These are phyloP conservation scores for Gnaphalium uliginosum DNA, from an alignment of 129 eudicot genomes.

Conservation along the genomic window DNA sequence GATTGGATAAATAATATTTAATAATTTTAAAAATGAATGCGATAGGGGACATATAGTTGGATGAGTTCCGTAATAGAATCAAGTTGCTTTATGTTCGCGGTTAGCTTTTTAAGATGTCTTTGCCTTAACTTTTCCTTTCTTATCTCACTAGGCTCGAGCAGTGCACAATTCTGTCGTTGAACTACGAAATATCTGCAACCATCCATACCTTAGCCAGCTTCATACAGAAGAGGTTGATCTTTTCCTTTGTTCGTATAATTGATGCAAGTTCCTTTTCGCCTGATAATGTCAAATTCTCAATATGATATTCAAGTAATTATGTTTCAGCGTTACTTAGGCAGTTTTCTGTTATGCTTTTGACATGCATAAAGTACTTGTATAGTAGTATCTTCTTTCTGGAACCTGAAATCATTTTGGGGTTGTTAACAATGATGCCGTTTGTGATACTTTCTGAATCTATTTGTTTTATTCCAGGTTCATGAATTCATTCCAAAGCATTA, in stretches of 20 bases:
- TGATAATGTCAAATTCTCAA: background rate
- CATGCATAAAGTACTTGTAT: background rate
- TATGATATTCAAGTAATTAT: background rate
- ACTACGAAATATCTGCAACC: conserved; percentile 96
- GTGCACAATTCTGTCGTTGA: conserved; percentile 98
- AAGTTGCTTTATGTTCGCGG: conserved; percentile 7
- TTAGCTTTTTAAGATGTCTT: conserved; percentile 4
- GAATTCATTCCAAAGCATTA: conserved; percentile 82
- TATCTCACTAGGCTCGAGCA: conserved; percentile 55
- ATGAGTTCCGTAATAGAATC: conserved; percentile 15
- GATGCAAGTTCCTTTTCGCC: background rate
- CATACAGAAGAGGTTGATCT: conserved; percentile 83
- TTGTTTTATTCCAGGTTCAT: conserved; percentile 64
- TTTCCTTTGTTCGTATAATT: background rate
- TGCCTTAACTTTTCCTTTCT: conserved; percentile 22
- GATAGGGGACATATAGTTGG: background rate
- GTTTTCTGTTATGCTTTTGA: background rate
- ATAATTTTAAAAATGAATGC: conserved; percentile 8
- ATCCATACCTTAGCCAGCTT: conserved; percentile 98
- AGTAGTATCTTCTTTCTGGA: background rate
- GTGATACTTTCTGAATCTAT: conserved; percentile 16
- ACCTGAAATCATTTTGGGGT: background rate
- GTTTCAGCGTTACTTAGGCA: conserved; percentile 1
- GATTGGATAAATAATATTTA: background rate
- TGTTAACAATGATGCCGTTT: background rate